These are phyloP conservation scores for Malus hybrid DNA, from an alignment of 331 rosid species.

Conservation along the genomic window DNA sequence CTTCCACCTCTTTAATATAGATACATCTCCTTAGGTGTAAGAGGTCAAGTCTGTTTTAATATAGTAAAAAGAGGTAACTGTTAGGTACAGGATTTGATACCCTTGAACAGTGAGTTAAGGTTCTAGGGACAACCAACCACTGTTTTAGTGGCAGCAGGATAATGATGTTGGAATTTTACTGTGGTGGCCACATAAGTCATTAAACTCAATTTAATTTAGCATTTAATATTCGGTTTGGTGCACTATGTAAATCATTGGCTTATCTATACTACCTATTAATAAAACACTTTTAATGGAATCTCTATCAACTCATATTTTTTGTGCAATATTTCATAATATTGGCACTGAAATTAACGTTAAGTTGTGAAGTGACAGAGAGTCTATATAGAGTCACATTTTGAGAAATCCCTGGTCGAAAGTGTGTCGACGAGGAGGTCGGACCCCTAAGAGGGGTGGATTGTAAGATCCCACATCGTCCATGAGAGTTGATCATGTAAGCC, in stretches of 20 bases:
- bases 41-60: background rate
- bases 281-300: accelerated
- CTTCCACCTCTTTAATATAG: too few relatives aligned
- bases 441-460: too few relatives aligned
- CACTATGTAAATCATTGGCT: constrained; percentile 1
- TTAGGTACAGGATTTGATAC: background rate
- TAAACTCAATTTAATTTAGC: background rate
- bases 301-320: too few relatives aligned
- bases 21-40: too few relatives aligned
- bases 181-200: background rate
- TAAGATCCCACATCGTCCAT: too few relatives aligned
- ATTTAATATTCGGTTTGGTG: background rate
- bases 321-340: too few relatives aligned
- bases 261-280: background rate
- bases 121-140: background rate
- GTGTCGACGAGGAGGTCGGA: too few relatives aligned
- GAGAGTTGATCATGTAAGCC: too few relatives aligned
- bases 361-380: too few relatives aligned
- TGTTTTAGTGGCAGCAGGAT: background rate
- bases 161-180: constrained; percentile 7
- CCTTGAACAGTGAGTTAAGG: constrained; percentile 1
- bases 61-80: background rate
- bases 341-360: accelerated
- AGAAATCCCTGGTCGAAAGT: too few relatives aligned
- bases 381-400: too few relatives aligned